phyloP scores from a whole-genome alignment of 2,329 filamentous ascomycete genomes.

The Aspergillus aculeatus region DNA sequence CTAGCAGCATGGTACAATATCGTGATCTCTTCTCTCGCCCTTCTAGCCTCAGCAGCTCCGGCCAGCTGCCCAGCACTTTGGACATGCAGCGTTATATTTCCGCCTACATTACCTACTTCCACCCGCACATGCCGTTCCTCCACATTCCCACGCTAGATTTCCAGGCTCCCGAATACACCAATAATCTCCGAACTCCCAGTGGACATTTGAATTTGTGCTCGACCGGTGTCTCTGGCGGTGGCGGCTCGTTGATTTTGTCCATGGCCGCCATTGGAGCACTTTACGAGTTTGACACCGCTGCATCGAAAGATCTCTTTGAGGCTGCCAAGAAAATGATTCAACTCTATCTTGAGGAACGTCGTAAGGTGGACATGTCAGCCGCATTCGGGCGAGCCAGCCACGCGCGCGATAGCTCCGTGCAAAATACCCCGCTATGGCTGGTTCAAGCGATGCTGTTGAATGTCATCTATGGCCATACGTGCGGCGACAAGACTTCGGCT shows the following conservation, averaged over 20 bases:
- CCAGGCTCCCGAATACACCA: conserved; percentile 69
- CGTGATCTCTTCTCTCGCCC: conserved; percentile 38
- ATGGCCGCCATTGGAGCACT: conserved; percentile 85
- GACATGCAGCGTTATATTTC: conserved; percentile 89
- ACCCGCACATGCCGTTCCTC: conserved; percentile 91
- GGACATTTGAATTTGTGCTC: conserved; percentile 52
- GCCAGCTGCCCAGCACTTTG: conserved; percentile 71
- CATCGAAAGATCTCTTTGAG: conserved; percentile 84
- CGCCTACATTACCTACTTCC: conserved; percentile 87
- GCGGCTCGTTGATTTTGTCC: conserved; percentile 79
- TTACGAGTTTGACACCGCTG: conserved; percentile 78
- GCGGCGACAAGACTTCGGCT: conserved; percentile 83
- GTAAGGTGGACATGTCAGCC: conserved; percentile 75
- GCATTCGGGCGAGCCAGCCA: conserved; percentile 55
- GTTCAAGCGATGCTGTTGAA: conserved; percentile 97
- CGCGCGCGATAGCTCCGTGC: conserved; percentile 60
- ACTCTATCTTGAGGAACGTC: conserved; percentile 84
- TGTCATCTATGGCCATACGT: conserved; percentile 93
- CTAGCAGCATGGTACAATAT: conserved; percentile 50
- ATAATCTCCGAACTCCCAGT: conserved; percentile 58
- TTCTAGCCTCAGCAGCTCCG: conserved; percentile 41
- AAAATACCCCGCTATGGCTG: conserved; percentile 85
- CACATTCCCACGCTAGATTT: conserved; percentile 91
- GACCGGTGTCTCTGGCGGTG: conserved; percentile 66
- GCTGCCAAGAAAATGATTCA: conserved; percentile 95